Evolutionary conservation across 2,329 filamentous ascomycete species (phyloP), one percentile per base, ranked within the genome.

Genomic region (Exophiala sp.): DNA sequence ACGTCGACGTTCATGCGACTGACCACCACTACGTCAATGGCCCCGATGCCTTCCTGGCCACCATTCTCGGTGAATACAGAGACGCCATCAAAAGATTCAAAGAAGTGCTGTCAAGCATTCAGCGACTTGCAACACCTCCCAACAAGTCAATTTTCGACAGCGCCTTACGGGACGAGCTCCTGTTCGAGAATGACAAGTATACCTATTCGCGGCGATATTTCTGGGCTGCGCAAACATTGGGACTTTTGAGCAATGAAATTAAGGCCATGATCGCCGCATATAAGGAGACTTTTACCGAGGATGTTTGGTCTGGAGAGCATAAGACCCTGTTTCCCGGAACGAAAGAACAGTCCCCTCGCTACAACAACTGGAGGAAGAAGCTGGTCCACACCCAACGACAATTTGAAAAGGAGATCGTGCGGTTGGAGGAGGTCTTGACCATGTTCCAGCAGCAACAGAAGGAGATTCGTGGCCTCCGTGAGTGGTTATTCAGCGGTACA

Each of bases 401-500:
- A n/a, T 63, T 65, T 38, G 64, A 66, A 18, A 47, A 51, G 9
- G 63, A 63, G 29, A 53, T 66, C 5, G n/a, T 20, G 4, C 54
- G 83, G 69, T 68, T 86, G 48, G 82, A 82, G 64, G 81, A 85
- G 66, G 82, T 83, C 1, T 81, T 84, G 54, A 72, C 78, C 64
- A 75, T 81, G 53, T 81, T 81, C 58, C 76, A 77, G 10, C 72
- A 80, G 57, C 79, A 78, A 48, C 77, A 80, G 62, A 76, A 72
- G 50, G 74, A 80, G 55, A 66, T 69, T 41, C 63, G 62, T 38
- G 60, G 50, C 12, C 65, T 86, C 54, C 71, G 82, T 48, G 82
- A 85, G 55, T 82, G 85, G 65, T 74, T 86, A 0, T 86, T 85
- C 66, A 79, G 74, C 34, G 83, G 83, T 2, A 85, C 82, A 10